These are phyloP conservation scores for Mycena capillaripes DNA, from an alignment of 768 basidiomycete species.

Conservation along the genomic window DNA sequence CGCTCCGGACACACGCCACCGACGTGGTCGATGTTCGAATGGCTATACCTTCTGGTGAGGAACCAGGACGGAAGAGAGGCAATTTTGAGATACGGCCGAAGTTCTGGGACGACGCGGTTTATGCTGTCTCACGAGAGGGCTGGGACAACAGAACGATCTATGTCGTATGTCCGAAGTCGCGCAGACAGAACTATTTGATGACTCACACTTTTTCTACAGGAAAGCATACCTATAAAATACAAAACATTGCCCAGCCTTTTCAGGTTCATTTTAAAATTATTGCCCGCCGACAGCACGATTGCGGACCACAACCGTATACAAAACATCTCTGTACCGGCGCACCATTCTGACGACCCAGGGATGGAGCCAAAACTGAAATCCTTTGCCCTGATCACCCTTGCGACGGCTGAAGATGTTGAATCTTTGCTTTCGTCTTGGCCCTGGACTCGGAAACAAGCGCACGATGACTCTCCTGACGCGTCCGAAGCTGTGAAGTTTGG, in stretches of 20 bases:
- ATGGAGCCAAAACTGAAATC: slow-evolving; percentile 76
- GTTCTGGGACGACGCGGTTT: slow-evolving; percentile 56
- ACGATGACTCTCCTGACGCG: neutral
- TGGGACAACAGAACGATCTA: slow-evolving; percentile 71
- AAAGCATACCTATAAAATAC: slow-evolving; percentile 73
- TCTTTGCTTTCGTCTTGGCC: slow-evolving; percentile 68
- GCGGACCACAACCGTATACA: slow-evolving; percentile 56
- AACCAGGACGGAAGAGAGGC: slow-evolving; percentile 28
- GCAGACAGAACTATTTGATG: neutral
- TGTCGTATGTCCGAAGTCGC: slow-evolving; percentile 61
- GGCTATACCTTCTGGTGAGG: slow-evolving; percentile 54
- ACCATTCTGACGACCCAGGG: slow-evolving; percentile 72
- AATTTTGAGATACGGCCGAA: slow-evolving; percentile 41
- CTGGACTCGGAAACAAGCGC: slow-evolving; percentile 60
- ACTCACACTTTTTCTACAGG: slow-evolving; percentile 57
- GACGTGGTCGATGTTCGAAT: slow-evolving; percentile 73
- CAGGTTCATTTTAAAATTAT: slow-evolving; percentile 57
- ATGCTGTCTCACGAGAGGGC: slow-evolving; percentile 73
- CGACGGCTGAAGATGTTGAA: slow-evolving; percentile 53
- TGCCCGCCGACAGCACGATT: slow-evolving; percentile 35
- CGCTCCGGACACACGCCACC: slow-evolving; percentile 64
- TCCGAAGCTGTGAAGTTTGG: slow-evolving; percentile 70
- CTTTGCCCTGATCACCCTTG: slow-evolving; percentile 79
- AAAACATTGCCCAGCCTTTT: slow-evolving; percentile 66
- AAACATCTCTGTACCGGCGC: slow-evolving; percentile 68